Base-by-base conservation (phyloP, 2,329 filamentous ascomycete genomes). In the Cercospora berteroae region DNA sequence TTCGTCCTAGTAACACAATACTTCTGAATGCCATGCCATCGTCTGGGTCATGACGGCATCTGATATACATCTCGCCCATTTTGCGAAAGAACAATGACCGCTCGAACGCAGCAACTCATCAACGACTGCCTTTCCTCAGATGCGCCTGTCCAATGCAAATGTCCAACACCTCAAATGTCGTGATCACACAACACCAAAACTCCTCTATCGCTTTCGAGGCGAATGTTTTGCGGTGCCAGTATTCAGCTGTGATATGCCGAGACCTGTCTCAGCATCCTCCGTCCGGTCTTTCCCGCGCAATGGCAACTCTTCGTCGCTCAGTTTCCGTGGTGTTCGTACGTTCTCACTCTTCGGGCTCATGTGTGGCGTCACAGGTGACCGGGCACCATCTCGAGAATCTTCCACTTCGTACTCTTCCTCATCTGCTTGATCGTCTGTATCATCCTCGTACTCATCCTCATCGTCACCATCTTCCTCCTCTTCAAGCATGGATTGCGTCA, bases 401-500 rank as follows among this genome's bases (percentile, higher is more conserved):
- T 69, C 68, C 13, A 61, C 31, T 23, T 70, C 67, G 13, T 69
- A 63, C 36, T 67, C 69, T 16, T 67, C 39, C 13, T 72, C 70
- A 13, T 63, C 69, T 10, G 57, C 61, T 5, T 58, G 61, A 12
- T 52, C 48, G 16, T 33, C 69, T 7, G 50, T 58, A 25, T 67
- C 69, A 12, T 67, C 69, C 16, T 70, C 64, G 16, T 70, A 63
- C 31, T 65, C 69, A 13, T 67, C 42, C 36, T 72, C 70, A 13
- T 67, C 70, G 0, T 72, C 74, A 29, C 74, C 74, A 48, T 76
- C 75, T 52, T 77, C 75, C 29, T 70, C 68, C 5, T 72, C 70
- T 29, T 70, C 69, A 13, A 70, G 33, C 39, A 66, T 60, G 48
- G 69, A 70, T 23, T 59, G 58, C n/a, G 65, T 64, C 31, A 69